Evolutionary conservation across 148 eudicot species (phyloP).

Genomic region (Mesembryanthemum crystallinum): DNA sequence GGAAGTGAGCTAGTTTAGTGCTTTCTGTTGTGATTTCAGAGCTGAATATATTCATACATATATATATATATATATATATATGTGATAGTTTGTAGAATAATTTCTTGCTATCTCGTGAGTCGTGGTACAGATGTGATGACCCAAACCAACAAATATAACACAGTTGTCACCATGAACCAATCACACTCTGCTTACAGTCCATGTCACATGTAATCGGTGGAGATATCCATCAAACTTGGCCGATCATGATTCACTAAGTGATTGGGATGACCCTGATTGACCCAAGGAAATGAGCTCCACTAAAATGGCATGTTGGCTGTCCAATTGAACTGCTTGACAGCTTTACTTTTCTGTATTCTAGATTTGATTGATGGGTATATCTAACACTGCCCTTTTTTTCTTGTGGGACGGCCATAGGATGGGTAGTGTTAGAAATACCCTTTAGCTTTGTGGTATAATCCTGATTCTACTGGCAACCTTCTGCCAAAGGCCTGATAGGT

Average conservation of each 20-base stretch:
- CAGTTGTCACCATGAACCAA: neutral
- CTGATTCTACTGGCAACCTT: neutral
- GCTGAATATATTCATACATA: too few relatives aligned
- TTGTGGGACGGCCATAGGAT: constrained; percentile 38
- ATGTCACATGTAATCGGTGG: too few relatives aligned
- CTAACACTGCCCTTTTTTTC: neutral
- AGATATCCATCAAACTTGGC: too few relatives aligned
- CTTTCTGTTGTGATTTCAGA: neutral
- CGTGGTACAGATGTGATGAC: neutral
- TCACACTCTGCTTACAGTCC: too few relatives aligned
- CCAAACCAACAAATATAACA: neutral
- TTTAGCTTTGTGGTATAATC: neutral
- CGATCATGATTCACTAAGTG: neutral
- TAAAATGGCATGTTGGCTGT: constrained; percentile 29
- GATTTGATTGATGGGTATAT: constrained; percentile 49
- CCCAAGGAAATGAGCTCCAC: constrained; percentile 23
- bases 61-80: too few relatives aligned
- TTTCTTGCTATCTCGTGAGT: too few relatives aligned
- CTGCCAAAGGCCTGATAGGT: too few relatives aligned
- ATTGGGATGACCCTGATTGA: constrained; percentile 4
- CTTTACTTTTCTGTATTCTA: constrained; percentile 19
- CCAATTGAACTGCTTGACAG: constrained; percentile 22
- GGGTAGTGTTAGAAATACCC: constrained; percentile 35
- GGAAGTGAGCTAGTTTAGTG: constrained; percentile 4
- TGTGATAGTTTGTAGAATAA: too few relatives aligned